Base-by-base conservation (phyloP, 768 basidiomycete species). In the Amanita pallidorosea region DNA sequence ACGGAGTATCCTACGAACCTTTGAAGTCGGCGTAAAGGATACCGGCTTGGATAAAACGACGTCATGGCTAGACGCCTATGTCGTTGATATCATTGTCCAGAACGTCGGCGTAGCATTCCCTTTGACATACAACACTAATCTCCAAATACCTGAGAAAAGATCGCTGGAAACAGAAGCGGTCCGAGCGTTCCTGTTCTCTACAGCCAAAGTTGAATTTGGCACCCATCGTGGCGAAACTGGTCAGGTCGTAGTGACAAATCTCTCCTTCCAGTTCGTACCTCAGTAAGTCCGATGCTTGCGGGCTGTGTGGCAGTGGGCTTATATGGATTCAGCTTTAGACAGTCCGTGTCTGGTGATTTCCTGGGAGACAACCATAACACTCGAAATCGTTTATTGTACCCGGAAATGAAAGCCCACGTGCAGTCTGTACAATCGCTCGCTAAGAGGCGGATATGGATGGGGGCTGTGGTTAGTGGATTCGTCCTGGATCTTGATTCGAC, bases 61-160 rank as follows among this genome's bases (percentile, higher is more conserved):
- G 0, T 69, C 77, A 5, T 83, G 81, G 80, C 59, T 88, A 15
- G 73, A 75, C 54, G 63, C 71, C 41, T 76, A 80, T 54, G 69
- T 70, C 49, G 68, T 87, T 55, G 67, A 72, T 20, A 67, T 88
- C 18, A 68, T 68, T 12, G 69, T 86, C 51, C 68, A 71, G 25
- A 81, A 85, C 56, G 73, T 97, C 33, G 93, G 93, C n/a, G 77
- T 92, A 3, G 94, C 91, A 5, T 89, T 98, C 58, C 95, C 95
- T 1, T 70, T 97, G 23, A 76, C 76, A 1, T 72, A 81, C 48
- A 76, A 81, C 49, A 72, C 75, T 54, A 74, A 78, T 23, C 67
- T 86, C 7, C 77, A 75, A 49, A 57, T 80, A 31, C 73, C 75
- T 25, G 69, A 60, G 20, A 62, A 66, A 45, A 70, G 67, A 48